Evolutionary conservation across 2,329 filamentous ascomycete genomes (phyloP), one percentile per base, ranked within the genome.

Genomic region (Alternaria triticimaculans): DNA sequence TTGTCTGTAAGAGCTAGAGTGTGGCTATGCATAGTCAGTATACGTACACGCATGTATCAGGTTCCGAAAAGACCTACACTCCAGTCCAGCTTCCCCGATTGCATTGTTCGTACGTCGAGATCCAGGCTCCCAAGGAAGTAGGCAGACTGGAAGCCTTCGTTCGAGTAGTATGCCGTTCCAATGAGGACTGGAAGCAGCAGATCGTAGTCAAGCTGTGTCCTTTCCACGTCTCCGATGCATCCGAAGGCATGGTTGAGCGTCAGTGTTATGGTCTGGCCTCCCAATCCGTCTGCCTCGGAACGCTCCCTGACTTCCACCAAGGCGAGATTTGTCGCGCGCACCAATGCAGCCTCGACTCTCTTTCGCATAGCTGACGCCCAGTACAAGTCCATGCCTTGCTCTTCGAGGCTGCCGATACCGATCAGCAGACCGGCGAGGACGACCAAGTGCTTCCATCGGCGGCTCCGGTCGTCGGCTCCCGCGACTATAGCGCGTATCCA

Each of bases 361-460:
- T 83, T 86, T 49, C 90, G 86, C 77, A 95, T 84, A 55, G 85
- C 80, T 30, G 84, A 81, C 6, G 90, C 87, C n/a, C 88, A 87
- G 62, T 87, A 85, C 49, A 88, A 82, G 44, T 89, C 86, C 64
- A 87, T 85, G 15, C 86, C 79, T 43, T 79, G 76, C 69, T 79
- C 75, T 67, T 81, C 77, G 25, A 78, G 67, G 41, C 65, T 75
- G 4, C 72, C 90, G 74, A 94, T 90, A 9, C 92, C 93, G 75
- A 95, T 86, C 62, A 97, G 80, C 21, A 97, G 83, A 4, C 93
- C 94, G 0, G 90, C 89, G 9, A 97, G 86, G 6, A 94, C 86
- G n/a, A 97, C 83, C 28, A 94, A 80, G 78, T 97, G 94, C 78
- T 93, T 90, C 93, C 93, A 97, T 74, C 92, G 84, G 18, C 85